Conservation (phyloP, 2,329 filamentous ascomycete genomes). For the Aspergillus bombycis region DNA sequence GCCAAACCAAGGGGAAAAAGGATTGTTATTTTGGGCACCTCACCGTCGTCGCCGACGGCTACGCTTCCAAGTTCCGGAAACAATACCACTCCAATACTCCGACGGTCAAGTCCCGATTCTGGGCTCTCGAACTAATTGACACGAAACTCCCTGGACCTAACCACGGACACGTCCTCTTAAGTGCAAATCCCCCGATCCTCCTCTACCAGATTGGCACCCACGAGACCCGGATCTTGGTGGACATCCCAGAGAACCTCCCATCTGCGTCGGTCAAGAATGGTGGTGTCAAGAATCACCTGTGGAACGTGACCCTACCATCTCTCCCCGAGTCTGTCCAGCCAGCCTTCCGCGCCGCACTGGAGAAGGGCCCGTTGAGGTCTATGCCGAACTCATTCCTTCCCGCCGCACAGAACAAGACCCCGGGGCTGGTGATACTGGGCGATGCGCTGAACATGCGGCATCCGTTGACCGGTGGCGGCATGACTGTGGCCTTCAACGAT, state of each 20-base stretch:
- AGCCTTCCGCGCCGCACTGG: conserved; percentile 74
- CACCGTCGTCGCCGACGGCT: conserved; percentile 90
- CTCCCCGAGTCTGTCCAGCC: conserved; percentile 74
- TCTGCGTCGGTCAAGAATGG: conserved; percentile 74
- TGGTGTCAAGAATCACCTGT: conserved; percentile 82
- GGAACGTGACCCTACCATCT: conserved; percentile 75
- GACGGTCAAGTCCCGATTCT: conserved; percentile 82
- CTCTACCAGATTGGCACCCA: conserved; percentile 96
- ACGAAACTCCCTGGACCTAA: conserved; percentile 73
- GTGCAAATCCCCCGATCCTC: conserved; percentile 75
- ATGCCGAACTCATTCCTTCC: conserved; percentile 98
- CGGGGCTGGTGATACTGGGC: conserved; percentile 79
- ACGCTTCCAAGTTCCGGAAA: conserved; percentile 88
- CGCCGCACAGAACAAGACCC: conserved; percentile 69
- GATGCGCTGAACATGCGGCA: conserved; percentile 99
- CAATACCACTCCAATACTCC: conserved; percentile 70
- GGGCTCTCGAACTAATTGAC: conserved; percentile 89
- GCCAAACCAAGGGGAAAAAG: conserved; percentile 62
- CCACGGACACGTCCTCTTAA: conserved; percentile 87
- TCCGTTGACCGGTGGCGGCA: conserved; percentile 92
- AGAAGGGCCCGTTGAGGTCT: conserved; percentile 75
- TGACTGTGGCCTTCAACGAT: conserved; percentile 97
- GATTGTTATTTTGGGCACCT: conserved; percentile 88
- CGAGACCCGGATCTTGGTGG: conserved; percentile 88
- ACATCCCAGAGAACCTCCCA: conserved; percentile 77